Base-by-base conservation (phyloP, 768 basidiomycete species). In the Mycena sanguinolenta region DNA sequence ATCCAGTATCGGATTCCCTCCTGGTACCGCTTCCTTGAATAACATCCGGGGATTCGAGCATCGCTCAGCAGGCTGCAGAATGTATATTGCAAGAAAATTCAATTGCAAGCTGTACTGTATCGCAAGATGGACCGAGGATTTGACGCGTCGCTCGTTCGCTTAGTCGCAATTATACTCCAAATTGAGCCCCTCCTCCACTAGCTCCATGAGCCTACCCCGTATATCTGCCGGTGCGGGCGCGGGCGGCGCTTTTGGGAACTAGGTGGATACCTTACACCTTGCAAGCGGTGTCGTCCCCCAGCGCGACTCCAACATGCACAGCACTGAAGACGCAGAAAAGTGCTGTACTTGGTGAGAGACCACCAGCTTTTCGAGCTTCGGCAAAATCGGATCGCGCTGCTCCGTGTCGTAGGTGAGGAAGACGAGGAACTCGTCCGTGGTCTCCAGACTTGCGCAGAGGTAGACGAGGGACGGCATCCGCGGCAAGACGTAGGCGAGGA, bases 231-330 rank as follows among this genome's bases (percentile, higher is more conserved):
- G 49, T 21, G 30, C n/a, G 4, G 32, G 32, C 49, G 32, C 61
- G 21, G 38, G 49, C 28, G 32, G n/a, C n/a, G n/a, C 32, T 17
- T 32, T 4, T 6, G n/a, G 3, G 12, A 30, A 14, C n/a, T n/a
- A 25, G n/a, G 32, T n/a, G 17, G 14, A 0, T 16, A 62, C 25
- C 23, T 49, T 34, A 49, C 27, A 14, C 30, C 16, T 1, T n/a
- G n/a, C 44, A 21, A 64, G 30, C 9, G 63, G 63, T n/a, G 63
- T 65, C 54, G 63, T 14, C 28, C 63, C n/a, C 65, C 65, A 66
- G 17, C 65, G 65, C 19, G 65, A 66, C 21, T 50, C 57, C 7
- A 66, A 6, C 65, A 66, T 66, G 6, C 46, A 23, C 25, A 66
- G 19, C 65, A 66, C 27, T 4, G 16, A 6, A n/a, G 16, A 2